Conservation (phyloP, 2,329 filamentous ascomycete genomes). For the Zymoseptoria crescenta region DNA sequence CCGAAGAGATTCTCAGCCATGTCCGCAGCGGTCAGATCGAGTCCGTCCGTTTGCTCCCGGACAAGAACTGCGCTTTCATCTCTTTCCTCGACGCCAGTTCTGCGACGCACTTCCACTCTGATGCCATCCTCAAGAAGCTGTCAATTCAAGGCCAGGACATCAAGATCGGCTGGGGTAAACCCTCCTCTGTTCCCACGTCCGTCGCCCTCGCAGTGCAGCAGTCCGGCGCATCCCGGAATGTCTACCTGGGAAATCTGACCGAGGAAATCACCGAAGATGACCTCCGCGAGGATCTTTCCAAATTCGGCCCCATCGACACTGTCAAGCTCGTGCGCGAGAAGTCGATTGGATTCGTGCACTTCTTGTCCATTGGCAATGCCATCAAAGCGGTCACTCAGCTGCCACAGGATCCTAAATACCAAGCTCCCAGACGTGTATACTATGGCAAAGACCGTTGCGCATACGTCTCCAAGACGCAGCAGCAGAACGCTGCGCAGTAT, state of each 20-base stretch:
- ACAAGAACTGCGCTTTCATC: conserved; percentile 99
- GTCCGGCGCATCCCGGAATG: conserved; percentile 91
- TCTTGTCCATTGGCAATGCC: conserved; percentile 92
- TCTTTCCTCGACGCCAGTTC: conserved; percentile 97
- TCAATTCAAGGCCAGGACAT: conserved; percentile 98
- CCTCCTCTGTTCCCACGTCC: conserved; percentile 93
- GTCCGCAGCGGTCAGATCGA: conserved; percentile 97
- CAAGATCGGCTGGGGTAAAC: conserved; percentile 99
- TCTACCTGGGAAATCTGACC: conserved; percentile 87
- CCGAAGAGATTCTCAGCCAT: conserved; percentile 93
- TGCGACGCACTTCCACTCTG: conserved; percentile 97
- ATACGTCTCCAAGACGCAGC: conserved; percentile 98
- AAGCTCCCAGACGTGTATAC: conserved; percentile 88
- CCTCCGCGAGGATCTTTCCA: conserved; percentile 86
- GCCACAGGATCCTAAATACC: conserved; percentile 94
- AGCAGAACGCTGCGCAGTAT: conserved; percentile 98
- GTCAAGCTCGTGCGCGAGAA: conserved; percentile 98
- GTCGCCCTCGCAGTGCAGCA: conserved; percentile 97
- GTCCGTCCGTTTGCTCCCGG: conserved; percentile 90
- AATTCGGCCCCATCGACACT: conserved; percentile 93
- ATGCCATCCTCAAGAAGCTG: conserved; percentile 98
- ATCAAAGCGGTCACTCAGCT: conserved; percentile 97
- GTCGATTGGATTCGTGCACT: conserved; percentile 95
- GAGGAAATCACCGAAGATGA: conserved; percentile 90
- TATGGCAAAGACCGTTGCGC: conserved; percentile 98